phyloP scores from a whole-genome alignment of 805 yeast species.

The Metschnikowia peoriensis region DNA sequence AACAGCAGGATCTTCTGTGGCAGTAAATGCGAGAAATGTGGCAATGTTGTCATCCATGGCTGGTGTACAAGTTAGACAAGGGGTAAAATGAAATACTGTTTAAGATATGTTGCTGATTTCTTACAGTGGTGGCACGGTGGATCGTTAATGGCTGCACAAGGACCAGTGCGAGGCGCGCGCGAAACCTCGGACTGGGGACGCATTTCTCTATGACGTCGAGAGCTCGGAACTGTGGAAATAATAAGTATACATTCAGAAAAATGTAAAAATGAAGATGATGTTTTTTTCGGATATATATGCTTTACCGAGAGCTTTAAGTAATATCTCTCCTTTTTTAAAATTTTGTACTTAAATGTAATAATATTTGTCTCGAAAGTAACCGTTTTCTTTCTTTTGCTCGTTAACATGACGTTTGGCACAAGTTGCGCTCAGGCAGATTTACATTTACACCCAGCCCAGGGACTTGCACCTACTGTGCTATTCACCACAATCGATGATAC shows the following conservation, averaged over 20 bases:
- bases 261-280: too few relatives aligned
- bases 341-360: too few relatives aligned
- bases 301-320: background rate
- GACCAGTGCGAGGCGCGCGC: background rate
- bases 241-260: too few relatives aligned
- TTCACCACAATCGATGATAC: background rate
- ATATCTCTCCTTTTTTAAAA: background rate
- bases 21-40: constrained; percentile 81
- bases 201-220: background rate
- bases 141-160: background rate
- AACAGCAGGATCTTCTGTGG: constrained; percentile 58
- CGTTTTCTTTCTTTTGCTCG: too few relatives aligned
- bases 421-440: background rate
- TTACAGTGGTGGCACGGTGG: background rate
- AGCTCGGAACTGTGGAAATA: background rate
- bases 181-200: background rate
- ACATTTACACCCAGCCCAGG: background rate
- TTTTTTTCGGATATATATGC: background rate
- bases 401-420: too few relatives aligned
- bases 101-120: background rate
- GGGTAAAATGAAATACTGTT: background rate
- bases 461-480: background rate
- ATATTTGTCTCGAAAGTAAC: too few relatives aligned
- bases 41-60: constrained; percentile 55
- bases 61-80: background rate